Evolutionary conservation across 1,284 basidiomycete species (phyloP).

Genomic region (Earliella scabrosa): DNA sequence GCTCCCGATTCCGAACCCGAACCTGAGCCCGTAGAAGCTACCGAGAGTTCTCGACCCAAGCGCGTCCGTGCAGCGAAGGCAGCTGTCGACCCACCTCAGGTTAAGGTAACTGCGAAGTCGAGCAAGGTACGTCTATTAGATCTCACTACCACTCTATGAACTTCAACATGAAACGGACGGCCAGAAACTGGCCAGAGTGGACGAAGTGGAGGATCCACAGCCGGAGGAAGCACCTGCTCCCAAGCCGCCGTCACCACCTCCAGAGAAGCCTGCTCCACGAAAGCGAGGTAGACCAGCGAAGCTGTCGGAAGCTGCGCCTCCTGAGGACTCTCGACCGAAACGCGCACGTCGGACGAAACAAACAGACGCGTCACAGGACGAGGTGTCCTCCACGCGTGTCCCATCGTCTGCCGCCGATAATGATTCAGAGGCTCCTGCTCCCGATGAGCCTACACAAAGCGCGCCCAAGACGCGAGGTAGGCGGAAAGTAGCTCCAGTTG

Average conservation of each 20-base stretch:
- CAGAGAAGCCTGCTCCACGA: background rate
- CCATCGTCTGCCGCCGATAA: background rate
- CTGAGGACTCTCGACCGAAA: background rate
- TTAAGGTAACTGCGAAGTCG: too few relatives aligned
- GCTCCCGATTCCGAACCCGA: too few relatives aligned
- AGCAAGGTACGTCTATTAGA: too few relatives aligned
- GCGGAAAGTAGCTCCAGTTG: background rate
- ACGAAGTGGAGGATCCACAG: too few relatives aligned
- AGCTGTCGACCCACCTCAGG: too few relatives aligned
- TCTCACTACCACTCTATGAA: too few relatives aligned
- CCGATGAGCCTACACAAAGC: background rate
- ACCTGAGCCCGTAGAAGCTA: background rate
- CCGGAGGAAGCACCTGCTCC: too few relatives aligned
- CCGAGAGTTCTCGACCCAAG: background rate
- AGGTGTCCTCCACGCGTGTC: background rate
- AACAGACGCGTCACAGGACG: background rate
- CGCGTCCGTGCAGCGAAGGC: background rate
- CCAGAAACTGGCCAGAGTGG: too few relatives aligned
- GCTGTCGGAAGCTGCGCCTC: too few relatives aligned
- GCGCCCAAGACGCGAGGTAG: constrained; percentile 5
- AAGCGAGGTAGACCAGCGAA: background rate
- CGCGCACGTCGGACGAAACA: background rate
- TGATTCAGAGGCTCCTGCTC: background rate
- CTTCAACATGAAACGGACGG: too few relatives aligned
- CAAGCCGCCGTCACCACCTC: too few relatives aligned